Evolutionary conservation across 2,329 filamentous ascomycete genomes (phyloP), one percentile per base, ranked within the genome.

Genomic region (Aspergillus sojae): DNA sequence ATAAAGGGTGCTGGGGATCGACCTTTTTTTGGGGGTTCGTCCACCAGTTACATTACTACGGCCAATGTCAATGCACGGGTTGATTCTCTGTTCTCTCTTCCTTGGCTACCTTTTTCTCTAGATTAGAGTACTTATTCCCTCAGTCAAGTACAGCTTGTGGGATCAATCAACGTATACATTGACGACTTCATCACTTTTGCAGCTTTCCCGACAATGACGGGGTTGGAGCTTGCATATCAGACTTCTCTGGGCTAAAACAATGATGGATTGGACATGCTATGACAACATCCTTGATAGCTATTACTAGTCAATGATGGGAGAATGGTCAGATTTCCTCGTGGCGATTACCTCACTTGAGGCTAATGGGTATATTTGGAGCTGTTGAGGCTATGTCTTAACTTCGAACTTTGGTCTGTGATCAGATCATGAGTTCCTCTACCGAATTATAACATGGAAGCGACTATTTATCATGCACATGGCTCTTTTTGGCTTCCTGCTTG

Each of bases 391-490:
- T 26, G 50, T 52, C 34, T 39, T 43, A 11, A 60, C 46, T 58
- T 46, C 36, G 57, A 52, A 52, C 28, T 61, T 59, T 58, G 55
- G 57, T 61, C 32, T 55, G 62, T 65, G 66, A 67, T 65, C 62
- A 60, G 62, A 68, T 66, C 62, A 68, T 63, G 61, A 48, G 60
- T 57, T 43, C 53, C 43, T 60, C 28, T 36, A 43, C 50, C 56
- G 57, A 58, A 48, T 41, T 53, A 57, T 58, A 32, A 41, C 41
- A 30, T 54, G 59, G 43, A 62, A 62, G 58, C 60, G 57, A 65
- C 45, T 68, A 45, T 66, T 39, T 48, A 60, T 39, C 23, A 68
- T 64, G 64, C 67, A 62, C 61, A 65, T 56, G 48, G 23, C 58
- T 58, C 58, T 36, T 62, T 64, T 63, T 54, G 61, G 65, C 21